Conservation (phyloP, 2,329 filamentous ascomycete species). For the Exophiala lecanii-corni region DNA sequence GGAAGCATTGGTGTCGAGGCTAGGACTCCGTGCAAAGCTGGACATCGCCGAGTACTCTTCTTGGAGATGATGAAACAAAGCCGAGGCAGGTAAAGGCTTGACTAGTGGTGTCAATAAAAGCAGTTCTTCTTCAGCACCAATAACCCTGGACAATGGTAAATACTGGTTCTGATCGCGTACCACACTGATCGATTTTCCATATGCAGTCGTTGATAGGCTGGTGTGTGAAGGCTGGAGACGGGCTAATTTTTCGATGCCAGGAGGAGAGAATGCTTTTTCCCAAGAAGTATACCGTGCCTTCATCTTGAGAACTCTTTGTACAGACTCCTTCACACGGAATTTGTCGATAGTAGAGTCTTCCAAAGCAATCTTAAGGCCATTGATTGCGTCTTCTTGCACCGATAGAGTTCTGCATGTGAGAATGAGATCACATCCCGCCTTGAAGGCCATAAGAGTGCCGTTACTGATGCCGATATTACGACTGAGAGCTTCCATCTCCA, state of each 20-base stretch:
- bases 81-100: slow-evolving; percentile 86
- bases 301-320: slow-evolving; percentile 71
- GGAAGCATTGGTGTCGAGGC: slow-evolving; percentile 55
- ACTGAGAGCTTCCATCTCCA: slow-evolving; percentile 94
- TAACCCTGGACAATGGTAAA: slow-evolving; percentile 73
- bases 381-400: slow-evolving; percentile 86
- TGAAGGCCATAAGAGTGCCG: slow-evolving; percentile 94
- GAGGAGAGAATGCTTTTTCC: slow-evolving; percentile 84
- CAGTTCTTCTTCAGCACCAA: slow-evolving; percentile 83
- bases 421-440: slow-evolving; percentile 89
- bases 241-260: slow-evolving; percentile 70
- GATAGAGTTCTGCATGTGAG: slow-evolving; percentile 83
- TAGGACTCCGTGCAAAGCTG: slow-evolving; percentile 32
- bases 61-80: slow-evolving; percentile 61
- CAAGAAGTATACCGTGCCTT: slow-evolving; percentile 85
- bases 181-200: slow-evolving; percentile 88
- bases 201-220: slow-evolving; percentile 75
- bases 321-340: slow-evolving; percentile 72
- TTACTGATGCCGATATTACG: slow-evolving; percentile 96
- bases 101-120: slow-evolving; percentile 82
- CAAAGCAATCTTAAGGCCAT: slow-evolving; percentile 79
- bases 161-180: slow-evolving; percentile 83
- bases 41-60: slow-evolving; percentile 37
- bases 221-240: slow-evolving; percentile 79
- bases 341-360: slow-evolving; percentile 86